Conservation (phyloP, 169 alveolate species). For the Plasmodium inui region DNA sequence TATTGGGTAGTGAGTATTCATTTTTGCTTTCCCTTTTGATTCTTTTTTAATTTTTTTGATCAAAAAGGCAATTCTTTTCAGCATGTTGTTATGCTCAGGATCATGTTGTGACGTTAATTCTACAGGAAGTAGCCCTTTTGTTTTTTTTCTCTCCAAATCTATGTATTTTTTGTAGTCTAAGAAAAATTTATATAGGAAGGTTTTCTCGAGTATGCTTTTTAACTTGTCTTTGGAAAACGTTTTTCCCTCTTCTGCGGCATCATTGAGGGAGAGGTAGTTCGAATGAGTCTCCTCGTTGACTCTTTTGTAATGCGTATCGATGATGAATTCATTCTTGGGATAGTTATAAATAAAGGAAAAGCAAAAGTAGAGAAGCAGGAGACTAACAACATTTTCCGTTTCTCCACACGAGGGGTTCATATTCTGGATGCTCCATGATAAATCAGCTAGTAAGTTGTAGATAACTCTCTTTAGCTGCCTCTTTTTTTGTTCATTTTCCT, state of each 20-base stretch:
- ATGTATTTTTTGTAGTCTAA: slow-evolving; percentile 47
- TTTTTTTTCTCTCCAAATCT: slow-evolving; percentile 12
- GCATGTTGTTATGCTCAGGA: slow-evolving; percentile 34
- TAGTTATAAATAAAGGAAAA: slow-evolving; percentile 57
- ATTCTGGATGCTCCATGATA: slow-evolving; percentile 52
- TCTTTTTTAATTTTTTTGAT: slow-evolving; percentile 41
- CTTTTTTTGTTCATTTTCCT: slow-evolving; percentile 38
- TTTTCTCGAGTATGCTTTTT: slow-evolving; percentile 26
- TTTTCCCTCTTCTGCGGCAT: background rate
- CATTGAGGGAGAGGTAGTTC: background rate
- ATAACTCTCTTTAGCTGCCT: background rate
- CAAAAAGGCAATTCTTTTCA: slow-evolving; percentile 1
- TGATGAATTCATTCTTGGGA: slow-evolving; percentile 50
- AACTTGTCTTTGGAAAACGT: slow-evolving; percentile 12
- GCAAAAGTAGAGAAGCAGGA: slow-evolving; percentile 35
- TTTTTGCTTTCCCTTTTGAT: background rate
- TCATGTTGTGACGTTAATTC: background rate
- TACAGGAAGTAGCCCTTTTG: background rate
- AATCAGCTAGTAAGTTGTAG: slow-evolving; percentile 24
- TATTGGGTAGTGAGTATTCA: background rate
- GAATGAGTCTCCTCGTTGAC: background rate
- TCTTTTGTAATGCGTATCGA: slow-evolving; percentile 41
- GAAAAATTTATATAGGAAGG: slow-evolving; percentile 52
- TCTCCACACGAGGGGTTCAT: background rate
- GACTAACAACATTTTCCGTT: slow-evolving; percentile 46